A percentile compares a stretch with the other conserved stretches of the same genome.
Conservation (phyloP, 768 basidiomycete genomes). For the Clavaria fumosa region DNA sequence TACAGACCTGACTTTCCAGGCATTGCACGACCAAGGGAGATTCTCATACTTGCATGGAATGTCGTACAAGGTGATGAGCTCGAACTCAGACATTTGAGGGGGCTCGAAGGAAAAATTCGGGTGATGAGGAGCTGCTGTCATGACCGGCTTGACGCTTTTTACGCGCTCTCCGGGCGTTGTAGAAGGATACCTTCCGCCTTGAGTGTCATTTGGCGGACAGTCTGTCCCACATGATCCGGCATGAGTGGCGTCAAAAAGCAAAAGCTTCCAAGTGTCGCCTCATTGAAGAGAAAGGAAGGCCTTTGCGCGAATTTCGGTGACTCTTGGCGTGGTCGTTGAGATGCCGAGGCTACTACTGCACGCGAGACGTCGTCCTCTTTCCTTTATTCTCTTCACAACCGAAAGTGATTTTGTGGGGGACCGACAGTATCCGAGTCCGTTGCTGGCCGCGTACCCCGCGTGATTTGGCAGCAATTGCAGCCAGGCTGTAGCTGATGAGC, state of each 20-base stretch:
- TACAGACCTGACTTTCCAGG: constrained; percentile 28
- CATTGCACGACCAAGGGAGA: constrained; percentile 29
- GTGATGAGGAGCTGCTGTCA: background rate
- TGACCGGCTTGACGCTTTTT: background rate
- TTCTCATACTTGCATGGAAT: constrained; percentile 20
- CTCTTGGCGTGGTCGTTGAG: background rate
- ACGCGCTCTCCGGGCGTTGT: background rate
- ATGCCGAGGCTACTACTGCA: background rate
- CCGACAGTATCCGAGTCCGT: too few relatives aligned
- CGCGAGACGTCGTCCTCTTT: background rate
- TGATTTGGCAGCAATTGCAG: too few relatives aligned
- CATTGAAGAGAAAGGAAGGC: too few relatives aligned
- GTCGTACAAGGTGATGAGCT: constrained; percentile 28
- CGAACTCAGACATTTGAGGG: constrained; percentile 1
- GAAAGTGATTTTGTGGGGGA: too few relatives aligned
- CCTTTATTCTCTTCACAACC: background rate
- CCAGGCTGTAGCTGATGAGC: too few relatives aligned
- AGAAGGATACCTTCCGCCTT: background rate
- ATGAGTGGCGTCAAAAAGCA: too few relatives aligned
- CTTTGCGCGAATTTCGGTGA: too few relatives aligned
- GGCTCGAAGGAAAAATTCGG: background rate
- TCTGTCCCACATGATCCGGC: background rate
- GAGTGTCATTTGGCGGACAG: background rate
- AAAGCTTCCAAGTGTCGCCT: too few relatives aligned
- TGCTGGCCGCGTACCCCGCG: too few relatives aligned